Base-by-base conservation (phyloP, 2,329 filamentous ascomycete genomes). In the Fusarium siculi region DNA sequence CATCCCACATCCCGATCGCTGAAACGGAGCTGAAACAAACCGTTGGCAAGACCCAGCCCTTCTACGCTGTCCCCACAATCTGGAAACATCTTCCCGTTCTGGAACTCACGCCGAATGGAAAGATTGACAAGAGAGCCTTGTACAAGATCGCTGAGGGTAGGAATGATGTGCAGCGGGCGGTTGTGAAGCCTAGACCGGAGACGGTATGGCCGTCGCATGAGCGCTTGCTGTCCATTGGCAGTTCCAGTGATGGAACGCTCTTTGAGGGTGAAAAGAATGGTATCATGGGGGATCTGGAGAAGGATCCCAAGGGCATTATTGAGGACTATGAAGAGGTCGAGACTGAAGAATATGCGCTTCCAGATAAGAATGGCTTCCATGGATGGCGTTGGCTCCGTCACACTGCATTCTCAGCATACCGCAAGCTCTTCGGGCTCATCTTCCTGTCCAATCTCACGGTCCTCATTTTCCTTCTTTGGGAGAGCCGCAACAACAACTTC, bases 341-440 rank as follows among this genome's bases (percentile, higher is more conserved):
- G 9, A 9, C 8, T 16, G 70, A 71, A 15, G 70, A 73, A 30
- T 61, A 73, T 14, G 49, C 49, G 4, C 39, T 73, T 1, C 70
- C 70, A 0, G 66, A 61, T 4, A 73, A 73, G 54, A 73, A 67
- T 12, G 70, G 71, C 2, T 28, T 74, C 3, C 70, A 74, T 7
- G 71, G 71, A 4, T 73, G 71, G 71, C 66, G 71, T 11, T 73
- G 66, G 70, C 12, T 73, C 2, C 71, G 71, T 1, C 58, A 73
- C 6, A 61, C 61, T 25, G 70, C 70, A 3, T 49, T 73, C 4
- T 73, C 71, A 4, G 71, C 70, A 4, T 75, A 75, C 21, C 70
- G 73, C 36, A 74, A 68, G 7, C 61, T 68, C 0, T 75, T 75
- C 12, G 73, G 70, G 0, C 36, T 74, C 23, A 75, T 75, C 34